A percentile compares a stretch with the other conserved stretches of the same genome.
These are phyloP conservation scores for Zygoascus tannicola DNA, from an alignment of 805 yeast species.

Conservation along the genomic window DNA sequence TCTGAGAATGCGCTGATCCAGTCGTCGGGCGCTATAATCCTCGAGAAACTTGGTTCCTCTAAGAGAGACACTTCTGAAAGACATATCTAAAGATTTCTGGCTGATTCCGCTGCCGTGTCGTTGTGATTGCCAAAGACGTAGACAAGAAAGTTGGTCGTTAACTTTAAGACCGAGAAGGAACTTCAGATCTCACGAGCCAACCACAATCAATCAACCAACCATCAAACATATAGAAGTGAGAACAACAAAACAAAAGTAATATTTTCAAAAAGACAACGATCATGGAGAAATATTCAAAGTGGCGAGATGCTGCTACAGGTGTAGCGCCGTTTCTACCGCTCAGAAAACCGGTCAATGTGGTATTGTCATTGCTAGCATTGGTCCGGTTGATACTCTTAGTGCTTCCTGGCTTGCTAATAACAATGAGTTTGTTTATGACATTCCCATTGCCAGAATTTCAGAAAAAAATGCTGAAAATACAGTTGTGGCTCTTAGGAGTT, in stretches of 20 bases:
- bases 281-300: constrained; percentile 81
- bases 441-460: not conserved
- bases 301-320: constrained; percentile 91
- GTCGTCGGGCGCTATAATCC: constrained; percentile 50
- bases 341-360: constrained; percentile 1
- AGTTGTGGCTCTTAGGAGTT: not conserved
- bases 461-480: not conserved
- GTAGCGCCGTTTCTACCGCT: constrained; percentile 76
- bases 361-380: not conserved
- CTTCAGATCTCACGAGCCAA: too few relatives aligned
- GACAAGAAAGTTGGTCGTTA: too few relatives aligned
- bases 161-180: too few relatives aligned
- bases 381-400: not conserved
- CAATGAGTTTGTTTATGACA: not conserved
- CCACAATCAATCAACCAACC: too few relatives aligned
- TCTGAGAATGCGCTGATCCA: constrained; percentile 59
- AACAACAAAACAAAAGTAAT: too few relatives aligned
- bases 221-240: too few relatives aligned
- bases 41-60: constrained; percentile 59
- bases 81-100: constrained; percentile 10
- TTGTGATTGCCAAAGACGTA: too few relatives aligned
- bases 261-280: too few relatives aligned
- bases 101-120: too few relatives aligned
- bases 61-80: constrained; percentile 14
- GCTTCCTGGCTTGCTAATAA: not conserved